phyloP scores from a whole-genome alignment of 345 rosid species.

The Hibiscus syriacus region DNA sequence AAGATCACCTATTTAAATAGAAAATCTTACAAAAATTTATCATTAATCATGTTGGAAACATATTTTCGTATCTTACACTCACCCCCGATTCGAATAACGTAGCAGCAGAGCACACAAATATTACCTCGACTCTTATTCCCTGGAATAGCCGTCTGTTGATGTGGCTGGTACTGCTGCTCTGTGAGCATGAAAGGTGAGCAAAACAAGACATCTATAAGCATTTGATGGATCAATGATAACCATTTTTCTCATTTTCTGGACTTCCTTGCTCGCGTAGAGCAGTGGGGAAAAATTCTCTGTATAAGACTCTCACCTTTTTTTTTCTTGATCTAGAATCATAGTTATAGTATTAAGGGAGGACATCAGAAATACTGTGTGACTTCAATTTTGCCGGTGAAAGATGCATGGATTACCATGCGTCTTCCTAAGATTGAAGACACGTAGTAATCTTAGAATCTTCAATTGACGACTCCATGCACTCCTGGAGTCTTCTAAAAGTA shows the following conservation, averaged over 20 bases:
- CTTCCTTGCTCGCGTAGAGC: too few species aligned
- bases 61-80: neutral
- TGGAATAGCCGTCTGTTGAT: slow-evolving; percentile 25
- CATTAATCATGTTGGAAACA: neutral
- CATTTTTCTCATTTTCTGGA: neutral
- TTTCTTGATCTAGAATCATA: too few species aligned
- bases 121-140: slow-evolving; percentile 44
- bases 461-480: too few species aligned
- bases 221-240: neutral
- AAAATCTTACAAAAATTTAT: neutral
- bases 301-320: too few species aligned
- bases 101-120: neutral
- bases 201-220: neutral
- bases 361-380: too few species aligned
- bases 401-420: too few species aligned
- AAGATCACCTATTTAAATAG: neutral
- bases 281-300: too few species aligned
- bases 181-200: slow-evolving; percentile 4
- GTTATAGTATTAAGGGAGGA: too few species aligned
- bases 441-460: too few species aligned
- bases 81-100: neutral
- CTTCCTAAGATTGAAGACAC: too few species aligned
- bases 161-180: slow-evolving; percentile 43
- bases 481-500: too few species aligned
- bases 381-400: too few species aligned